Conservation (phyloP, 768 basidiomycete genomes). For the Termitomyces heimii region DNA sequence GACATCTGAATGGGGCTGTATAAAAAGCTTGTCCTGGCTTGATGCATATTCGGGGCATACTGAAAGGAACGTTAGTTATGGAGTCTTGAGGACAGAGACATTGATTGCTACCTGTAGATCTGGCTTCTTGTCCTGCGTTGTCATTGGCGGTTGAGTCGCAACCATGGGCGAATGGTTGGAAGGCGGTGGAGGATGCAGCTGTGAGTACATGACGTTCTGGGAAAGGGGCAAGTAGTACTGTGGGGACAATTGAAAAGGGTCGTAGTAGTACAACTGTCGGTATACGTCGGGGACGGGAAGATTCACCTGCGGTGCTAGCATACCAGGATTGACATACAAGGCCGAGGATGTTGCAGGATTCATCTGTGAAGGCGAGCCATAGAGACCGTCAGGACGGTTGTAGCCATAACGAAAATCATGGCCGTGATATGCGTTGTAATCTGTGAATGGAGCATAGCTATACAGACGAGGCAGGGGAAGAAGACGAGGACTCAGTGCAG, state of each 20-base stretch:
- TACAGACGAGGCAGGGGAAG: constrained; percentile 44
- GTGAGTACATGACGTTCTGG: constrained; percentile 56
- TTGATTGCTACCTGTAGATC: constrained; percentile 40
- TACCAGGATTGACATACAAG: constrained; percentile 35
- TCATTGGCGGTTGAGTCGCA: constrained; percentile 39
- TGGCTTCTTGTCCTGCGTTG: constrained; percentile 49
- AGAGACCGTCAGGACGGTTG: constrained; percentile 43
- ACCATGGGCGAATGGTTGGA: constrained; percentile 44
- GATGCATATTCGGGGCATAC: constrained; percentile 29
- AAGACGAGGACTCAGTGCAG: constrained; percentile 23
- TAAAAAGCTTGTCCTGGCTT: constrained; percentile 32
- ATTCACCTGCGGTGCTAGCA: constrained; percentile 9
- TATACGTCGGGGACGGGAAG: constrained; percentile 30
- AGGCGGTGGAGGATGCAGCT: constrained; percentile 18
- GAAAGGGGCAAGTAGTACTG: constrained; percentile 57
- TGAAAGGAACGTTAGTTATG: constrained; percentile 4
- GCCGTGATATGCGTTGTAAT: constrained; percentile 58
- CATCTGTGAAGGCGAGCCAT: constrained; percentile 37
- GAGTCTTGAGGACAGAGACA: not conserved
- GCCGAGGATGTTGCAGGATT: constrained; percentile 35
- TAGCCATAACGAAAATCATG: constrained; percentile 48
- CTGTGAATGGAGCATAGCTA: constrained; percentile 44
- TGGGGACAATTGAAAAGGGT: constrained; percentile 41
- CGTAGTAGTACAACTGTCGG: constrained; percentile 54
- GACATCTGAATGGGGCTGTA: constrained; percentile 36